A percentile compares a stretch with the other conserved stretches of the same genome.
phyloP scores from a whole-genome alignment of 805 yeast genomes.

The Nakazawaea populi region DNA sequence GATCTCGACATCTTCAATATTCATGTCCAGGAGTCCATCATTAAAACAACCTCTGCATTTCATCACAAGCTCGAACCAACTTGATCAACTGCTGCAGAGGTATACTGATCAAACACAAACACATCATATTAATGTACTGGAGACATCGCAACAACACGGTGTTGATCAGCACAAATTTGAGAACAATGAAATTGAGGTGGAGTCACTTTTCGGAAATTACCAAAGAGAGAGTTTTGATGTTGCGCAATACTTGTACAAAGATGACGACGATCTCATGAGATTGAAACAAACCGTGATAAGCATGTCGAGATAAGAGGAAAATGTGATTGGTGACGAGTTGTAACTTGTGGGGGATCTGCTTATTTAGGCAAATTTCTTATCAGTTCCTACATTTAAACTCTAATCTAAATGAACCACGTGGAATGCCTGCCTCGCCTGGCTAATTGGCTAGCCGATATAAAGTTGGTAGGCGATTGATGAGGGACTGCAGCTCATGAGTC shows the following conservation, averaged over 20 bases:
- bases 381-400: no score
- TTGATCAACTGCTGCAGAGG: not conserved
- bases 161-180: not conserved
- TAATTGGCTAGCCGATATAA: no score
- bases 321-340: not conserved
- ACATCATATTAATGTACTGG: no score
- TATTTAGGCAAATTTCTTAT: not conserved
- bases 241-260: slow-evolving; percentile 1
- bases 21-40: slow-evolving; percentile 8
- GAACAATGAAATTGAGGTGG: slow-evolving; percentile 1
- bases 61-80: not conserved
- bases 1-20: not conserved
- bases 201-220: slow-evolving; percentile 2
- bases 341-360: not conserved
- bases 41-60: not conserved
- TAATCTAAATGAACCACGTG: no score
- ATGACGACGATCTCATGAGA: slow-evolving; percentile 9
- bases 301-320: not conserved
- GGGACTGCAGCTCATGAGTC: no score
- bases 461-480: no score
- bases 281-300: slow-evolving; percentile 5
- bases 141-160: not conserved
- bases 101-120: no score
- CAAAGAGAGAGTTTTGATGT: not conserved
- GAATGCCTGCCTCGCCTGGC: no score